Conservation (phyloP, 192 early-diverging fungal species). For the Phlyctochytrium planicorne region DNA sequence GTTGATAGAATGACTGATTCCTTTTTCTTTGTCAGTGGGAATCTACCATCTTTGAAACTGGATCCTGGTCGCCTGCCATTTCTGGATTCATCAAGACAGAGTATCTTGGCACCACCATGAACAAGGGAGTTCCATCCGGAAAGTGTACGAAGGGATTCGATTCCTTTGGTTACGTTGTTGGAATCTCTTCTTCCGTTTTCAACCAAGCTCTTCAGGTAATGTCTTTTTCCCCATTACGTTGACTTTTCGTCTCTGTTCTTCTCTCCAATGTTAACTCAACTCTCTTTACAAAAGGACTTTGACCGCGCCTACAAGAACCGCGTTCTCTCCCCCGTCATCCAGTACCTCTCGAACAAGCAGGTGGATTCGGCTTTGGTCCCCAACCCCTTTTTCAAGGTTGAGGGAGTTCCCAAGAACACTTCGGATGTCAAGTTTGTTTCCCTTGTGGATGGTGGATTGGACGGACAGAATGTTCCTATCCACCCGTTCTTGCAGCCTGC, state of each 20-base stretch:
- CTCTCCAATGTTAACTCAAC: too few relatives aligned
- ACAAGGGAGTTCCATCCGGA: conserved; percentile 9
- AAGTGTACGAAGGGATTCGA: conserved; percentile 26
- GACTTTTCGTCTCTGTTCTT: too few relatives aligned
- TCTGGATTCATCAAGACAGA: conserved; percentile 19
- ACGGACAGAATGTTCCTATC: conserved; percentile 31
- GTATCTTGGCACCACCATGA: conserved; percentile 22
- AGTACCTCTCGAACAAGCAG: conserved; percentile 3
- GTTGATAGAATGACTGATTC: too few relatives aligned
- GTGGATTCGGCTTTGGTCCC: conserved; percentile 27
- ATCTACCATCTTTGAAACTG: conserved; percentile 21
- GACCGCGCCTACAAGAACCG: neutral
- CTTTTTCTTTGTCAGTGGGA: conserved; percentile 20
- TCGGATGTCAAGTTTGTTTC: neutral
- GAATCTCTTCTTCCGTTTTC: conserved; percentile 34
- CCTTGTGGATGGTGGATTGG: conserved; percentile 35
- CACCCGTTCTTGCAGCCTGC: conserved; percentile 9
- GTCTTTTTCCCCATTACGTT: too few relatives aligned
- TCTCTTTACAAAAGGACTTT: too few relatives aligned
- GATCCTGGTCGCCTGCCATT: conserved; percentile 9
- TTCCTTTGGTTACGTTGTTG: conserved; percentile 23
- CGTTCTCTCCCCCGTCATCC: conserved; percentile 6
- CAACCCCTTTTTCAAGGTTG: conserved; percentile 26
- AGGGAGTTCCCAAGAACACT: conserved; percentile 17
- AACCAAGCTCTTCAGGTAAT: conserved; percentile 20